Percentiles rank a stretch among this genome's conserved stretches.
phyloP scores from a whole-genome alignment of 2,329 filamentous ascomycete genomes.

The Colletotrichum tropicicola region DNA sequence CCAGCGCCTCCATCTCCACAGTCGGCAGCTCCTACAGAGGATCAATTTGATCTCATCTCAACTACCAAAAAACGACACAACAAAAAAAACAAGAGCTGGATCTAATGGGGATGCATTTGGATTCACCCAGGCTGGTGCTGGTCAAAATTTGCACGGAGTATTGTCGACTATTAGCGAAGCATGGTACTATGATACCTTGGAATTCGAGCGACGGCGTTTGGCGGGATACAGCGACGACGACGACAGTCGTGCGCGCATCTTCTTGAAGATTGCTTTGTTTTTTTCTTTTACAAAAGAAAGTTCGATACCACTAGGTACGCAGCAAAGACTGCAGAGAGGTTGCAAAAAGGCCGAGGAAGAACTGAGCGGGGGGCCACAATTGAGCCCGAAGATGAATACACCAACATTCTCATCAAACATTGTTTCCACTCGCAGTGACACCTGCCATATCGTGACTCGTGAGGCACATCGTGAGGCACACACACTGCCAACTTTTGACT shows the following conservation, averaged over 20 bases:
- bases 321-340: slow-evolving; percentile 1
- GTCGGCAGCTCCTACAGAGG: slow-evolving; percentile 21
- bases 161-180: slow-evolving; percentile 2
- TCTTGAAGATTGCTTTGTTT: neutral
- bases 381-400: neutral
- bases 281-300: neutral
- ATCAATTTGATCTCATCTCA: neutral
- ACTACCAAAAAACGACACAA: neutral
- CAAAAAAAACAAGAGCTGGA: neutral
- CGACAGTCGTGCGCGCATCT: slow-evolving; percentile 8
- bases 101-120: slow-evolving; percentile 14
- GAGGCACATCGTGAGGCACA: too few relatives aligned
- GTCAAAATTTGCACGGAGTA: neutral
- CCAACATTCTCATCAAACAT: neutral
- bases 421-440: neutral
- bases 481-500: too few relatives aligned
- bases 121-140: slow-evolving; percentile 16
- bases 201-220: slow-evolving; percentile 25
- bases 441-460: neutral
- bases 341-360: neutral
- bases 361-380: neutral
- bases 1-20: slow-evolving; percentile 26
- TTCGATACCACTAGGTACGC: slow-evolving; percentile 15
- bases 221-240: neutral
- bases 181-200: slow-evolving; percentile 17